phyloP scores from a whole-genome alignment of 116 monocot species.

The Cymodocea nodosa region DNA sequence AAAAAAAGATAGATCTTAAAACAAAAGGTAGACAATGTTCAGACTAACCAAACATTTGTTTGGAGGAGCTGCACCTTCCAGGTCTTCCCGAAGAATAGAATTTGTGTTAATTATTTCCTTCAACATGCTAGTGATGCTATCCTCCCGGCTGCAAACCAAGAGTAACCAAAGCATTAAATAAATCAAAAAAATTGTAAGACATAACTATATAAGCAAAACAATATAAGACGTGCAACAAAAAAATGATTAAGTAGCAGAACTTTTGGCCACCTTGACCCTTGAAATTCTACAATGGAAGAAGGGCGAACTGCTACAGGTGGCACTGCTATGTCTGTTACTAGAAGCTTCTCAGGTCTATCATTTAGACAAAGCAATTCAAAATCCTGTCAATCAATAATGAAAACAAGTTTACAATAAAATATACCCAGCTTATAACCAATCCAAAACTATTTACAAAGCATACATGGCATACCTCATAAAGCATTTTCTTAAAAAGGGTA shows the following conservation, averaged over 20 bases:
- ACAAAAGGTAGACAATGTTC: not conserved
- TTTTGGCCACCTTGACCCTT: conserved; percentile 37
- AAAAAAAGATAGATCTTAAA: no score
- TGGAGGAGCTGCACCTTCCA: conserved; percentile 39
- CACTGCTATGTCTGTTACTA: conserved; percentile 78
- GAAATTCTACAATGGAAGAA: conserved; percentile 47
- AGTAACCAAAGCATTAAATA: conserved; percentile 2
- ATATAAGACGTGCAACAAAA: not conserved
- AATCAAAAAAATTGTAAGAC: not conserved
- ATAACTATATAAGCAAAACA: not conserved
- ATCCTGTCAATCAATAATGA: conserved; percentile 34
- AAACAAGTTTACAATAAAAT: not conserved
- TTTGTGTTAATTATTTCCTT: conserved; percentile 55
- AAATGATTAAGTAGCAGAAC: not conserved
- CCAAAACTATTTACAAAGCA: not conserved
- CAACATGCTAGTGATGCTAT: conserved; percentile 61
- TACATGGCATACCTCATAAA: conserved; percentile 47
- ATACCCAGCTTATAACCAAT: no score
- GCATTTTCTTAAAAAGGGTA: conserved; percentile 70
- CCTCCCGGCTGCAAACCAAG: conserved; percentile 67
- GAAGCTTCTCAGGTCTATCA: conserved; percentile 85
- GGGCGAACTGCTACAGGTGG: conserved; percentile 80
- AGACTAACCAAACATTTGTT: conserved; percentile 59
- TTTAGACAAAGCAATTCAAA: conserved; percentile 82
- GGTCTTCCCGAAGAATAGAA: conserved; percentile 54